Percentiles rank a stretch among this genome's conserved stretches.
phyloP scores from a whole-genome alignment of 768 basidiomycete genomes.

The Saitozyma podzolica region DNA sequence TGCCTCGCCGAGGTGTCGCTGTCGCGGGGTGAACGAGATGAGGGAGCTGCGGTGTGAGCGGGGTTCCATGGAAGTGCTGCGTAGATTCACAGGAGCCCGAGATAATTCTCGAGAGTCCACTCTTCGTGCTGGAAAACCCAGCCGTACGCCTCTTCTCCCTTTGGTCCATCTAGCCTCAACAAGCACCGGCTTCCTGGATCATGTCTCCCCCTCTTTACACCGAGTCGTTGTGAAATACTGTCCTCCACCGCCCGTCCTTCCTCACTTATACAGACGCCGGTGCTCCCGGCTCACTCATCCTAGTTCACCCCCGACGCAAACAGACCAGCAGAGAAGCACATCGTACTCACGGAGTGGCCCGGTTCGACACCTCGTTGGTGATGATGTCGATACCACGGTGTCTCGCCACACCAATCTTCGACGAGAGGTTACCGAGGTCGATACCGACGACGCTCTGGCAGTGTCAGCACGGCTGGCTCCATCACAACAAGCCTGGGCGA shows the following conservation, averaged over 20 bases:
- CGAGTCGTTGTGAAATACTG: no score
- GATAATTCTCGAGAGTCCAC: no score
- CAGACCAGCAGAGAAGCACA: neutral
- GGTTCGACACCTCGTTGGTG: conserved; percentile 95
- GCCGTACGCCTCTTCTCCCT: no score
- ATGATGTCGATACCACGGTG: conserved; percentile 98
- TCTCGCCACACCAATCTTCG: conserved; percentile 94
- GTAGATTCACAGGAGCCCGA: no score
- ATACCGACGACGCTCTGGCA: conserved; percentile 74
- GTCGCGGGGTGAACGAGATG: conserved; percentile 88
- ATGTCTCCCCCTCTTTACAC: no score
- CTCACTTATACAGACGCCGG: neutral
- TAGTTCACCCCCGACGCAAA: neutral
- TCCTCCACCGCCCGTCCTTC: no score
- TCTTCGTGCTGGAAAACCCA: no score
- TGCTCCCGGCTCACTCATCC: conserved; percentile 1
- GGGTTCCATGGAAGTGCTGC: neutral
- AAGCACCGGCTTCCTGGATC: no score
- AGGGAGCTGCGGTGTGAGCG: conserved; percentile 65
- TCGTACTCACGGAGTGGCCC: conserved; percentile 81
- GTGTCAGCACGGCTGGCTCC: neutral
- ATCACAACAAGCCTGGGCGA: neutral
- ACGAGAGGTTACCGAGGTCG: conserved; percentile 86
- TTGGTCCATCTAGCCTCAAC: no score
- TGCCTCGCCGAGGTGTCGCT: conserved; percentile 86